phyloP scores from a whole-genome alignment of 1,139 yeast genomes.

The Diutina pseudorugosa region DNA sequence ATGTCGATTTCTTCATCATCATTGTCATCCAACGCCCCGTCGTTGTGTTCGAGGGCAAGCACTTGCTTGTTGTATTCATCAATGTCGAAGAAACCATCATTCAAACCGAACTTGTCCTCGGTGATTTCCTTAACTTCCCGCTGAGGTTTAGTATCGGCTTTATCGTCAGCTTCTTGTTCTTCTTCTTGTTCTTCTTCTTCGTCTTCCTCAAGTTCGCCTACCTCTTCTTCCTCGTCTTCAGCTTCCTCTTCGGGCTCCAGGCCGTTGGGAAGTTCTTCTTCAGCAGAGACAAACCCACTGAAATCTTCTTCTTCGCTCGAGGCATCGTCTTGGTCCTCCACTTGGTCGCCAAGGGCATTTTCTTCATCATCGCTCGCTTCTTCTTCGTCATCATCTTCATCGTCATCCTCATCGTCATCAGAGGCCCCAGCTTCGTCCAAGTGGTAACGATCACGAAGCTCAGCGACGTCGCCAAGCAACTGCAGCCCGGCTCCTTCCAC shows the following conservation, averaged over 20 bases:
- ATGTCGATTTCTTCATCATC: constrained; percentile 47
- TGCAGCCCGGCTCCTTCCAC: constrained; percentile 57
- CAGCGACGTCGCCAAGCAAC: constrained; percentile 36
- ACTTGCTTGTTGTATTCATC: constrained; percentile 81
- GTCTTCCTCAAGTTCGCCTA: constrained; percentile 9
- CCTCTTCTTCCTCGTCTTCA: constrained; percentile 9
- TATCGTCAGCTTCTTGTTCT: constrained; percentile 13
- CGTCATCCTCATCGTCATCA: constrained; percentile 15
- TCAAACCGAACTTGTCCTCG: constrained; percentile 54
- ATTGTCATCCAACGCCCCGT: constrained; percentile 19
- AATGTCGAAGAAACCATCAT: constrained; percentile 77
- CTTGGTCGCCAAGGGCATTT: constrained; percentile 4
- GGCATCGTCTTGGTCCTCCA: constrained; percentile 12
- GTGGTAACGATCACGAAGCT: constrained; percentile 6
- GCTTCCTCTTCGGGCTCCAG: constrained; percentile 11
- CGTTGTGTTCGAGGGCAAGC: constrained; percentile 51
- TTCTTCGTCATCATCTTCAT: constrained; percentile 12
- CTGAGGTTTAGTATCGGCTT: constrained; percentile 5
- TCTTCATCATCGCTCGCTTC: constrained; percentile 5
- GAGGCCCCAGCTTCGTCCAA: constrained; percentile 11
- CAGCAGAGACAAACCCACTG: constrained; percentile 9
- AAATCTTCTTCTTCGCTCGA: constrained; percentile 1
- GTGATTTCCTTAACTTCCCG: constrained; percentile 5
- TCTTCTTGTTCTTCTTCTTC: constrained; percentile 10
- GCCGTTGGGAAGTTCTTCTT: constrained; percentile 8